Conservation (phyloP, 805 yeast genomes). For the Teunomyces lycoperdinae region DNA sequence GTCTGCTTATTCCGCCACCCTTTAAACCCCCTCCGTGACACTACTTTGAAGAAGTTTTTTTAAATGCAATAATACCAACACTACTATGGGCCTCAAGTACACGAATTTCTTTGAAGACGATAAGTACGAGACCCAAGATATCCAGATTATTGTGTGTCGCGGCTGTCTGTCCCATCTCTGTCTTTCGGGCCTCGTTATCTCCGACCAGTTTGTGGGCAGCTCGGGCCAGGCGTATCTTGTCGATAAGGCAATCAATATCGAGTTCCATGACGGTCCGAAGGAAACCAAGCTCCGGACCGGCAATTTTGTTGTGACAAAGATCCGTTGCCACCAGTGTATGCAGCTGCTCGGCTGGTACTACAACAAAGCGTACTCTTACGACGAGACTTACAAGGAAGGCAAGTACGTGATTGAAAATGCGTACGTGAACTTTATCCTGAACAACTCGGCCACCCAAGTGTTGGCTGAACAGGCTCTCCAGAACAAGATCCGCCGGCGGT, state of each 20-base stretch:
- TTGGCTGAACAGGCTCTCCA: conserved; percentile 32
- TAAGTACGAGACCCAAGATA: conserved; percentile 34
- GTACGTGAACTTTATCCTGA: conserved; percentile 32
- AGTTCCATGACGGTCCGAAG: conserved; percentile 22
- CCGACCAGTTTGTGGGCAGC: conserved; percentile 39
- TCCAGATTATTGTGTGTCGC: conserved; percentile 39
- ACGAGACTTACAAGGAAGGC: conserved; percentile 42
- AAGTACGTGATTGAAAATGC: conserved; percentile 42
- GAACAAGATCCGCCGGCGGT: conserved; percentile 19
- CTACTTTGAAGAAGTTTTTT: too few species aligned
- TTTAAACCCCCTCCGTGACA: not conserved
- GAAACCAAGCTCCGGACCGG: conserved; percentile 43
- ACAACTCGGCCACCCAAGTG: conserved; percentile 31
- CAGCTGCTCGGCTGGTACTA: conserved; percentile 40
- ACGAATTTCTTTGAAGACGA: conserved; percentile 38
- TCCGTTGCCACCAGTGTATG: conserved; percentile 39
- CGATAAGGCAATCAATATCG: conserved; percentile 35
- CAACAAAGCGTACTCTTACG: conserved; percentile 32
- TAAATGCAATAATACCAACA: not conserved
- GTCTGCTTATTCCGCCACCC: not conserved
- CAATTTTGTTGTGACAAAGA: conserved; percentile 32
- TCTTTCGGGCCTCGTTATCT: conserved; percentile 31
- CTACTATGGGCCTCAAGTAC: conserved; percentile 37
- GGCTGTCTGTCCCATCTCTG: conserved; percentile 42
- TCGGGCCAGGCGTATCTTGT: conserved; percentile 43